These are phyloP conservation scores for Peronospora destructor DNA, from an alignment of 352 stramenopile genomes.

Conservation along the genomic window DNA sequence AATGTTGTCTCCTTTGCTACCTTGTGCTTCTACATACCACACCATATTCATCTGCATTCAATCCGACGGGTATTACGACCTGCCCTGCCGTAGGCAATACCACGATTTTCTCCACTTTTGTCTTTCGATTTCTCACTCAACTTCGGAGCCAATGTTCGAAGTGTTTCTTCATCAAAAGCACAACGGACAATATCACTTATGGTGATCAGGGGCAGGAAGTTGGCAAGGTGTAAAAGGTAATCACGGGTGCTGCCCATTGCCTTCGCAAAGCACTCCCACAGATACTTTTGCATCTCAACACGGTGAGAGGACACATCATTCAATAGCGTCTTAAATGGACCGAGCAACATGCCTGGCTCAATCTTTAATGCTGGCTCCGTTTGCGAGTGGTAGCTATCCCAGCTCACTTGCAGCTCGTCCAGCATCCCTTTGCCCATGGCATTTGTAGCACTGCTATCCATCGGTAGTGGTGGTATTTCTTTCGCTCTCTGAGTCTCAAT, in stretches of 20 bases:
- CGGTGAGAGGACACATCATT: constrained; percentile 18
- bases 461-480: constrained; percentile 12
- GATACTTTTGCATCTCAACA: constrained; percentile 14
- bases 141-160: constrained; percentile 27
- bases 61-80: too few relatives aligned
- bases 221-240: constrained; percentile 18
- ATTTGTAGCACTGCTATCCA: constrained; percentile 22
- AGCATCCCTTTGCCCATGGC: constrained; percentile 37
- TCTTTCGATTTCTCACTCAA: constrained; percentile 18
- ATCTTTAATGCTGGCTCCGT: constrained; percentile 2
- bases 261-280: constrained; percentile 6
- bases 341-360: not conserved
- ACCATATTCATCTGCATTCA: too few relatives aligned
- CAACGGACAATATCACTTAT: constrained; percentile 32
- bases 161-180: constrained; percentile 28
- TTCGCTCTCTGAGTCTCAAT: not conserved
- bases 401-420: constrained; percentile 39
- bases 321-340: constrained; percentile 13
- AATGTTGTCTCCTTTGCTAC: too few relatives aligned
- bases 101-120: too few relatives aligned
- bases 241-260: constrained; percentile 11
- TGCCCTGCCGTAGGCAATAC: too few relatives aligned
- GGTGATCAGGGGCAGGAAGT: constrained; percentile 25
- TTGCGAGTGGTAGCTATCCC: constrained; percentile 31
- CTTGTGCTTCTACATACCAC: too few relatives aligned